Conservation (phyloP, 1,284 basidiomycete genomes). For the Phlebopus sp. region DNA sequence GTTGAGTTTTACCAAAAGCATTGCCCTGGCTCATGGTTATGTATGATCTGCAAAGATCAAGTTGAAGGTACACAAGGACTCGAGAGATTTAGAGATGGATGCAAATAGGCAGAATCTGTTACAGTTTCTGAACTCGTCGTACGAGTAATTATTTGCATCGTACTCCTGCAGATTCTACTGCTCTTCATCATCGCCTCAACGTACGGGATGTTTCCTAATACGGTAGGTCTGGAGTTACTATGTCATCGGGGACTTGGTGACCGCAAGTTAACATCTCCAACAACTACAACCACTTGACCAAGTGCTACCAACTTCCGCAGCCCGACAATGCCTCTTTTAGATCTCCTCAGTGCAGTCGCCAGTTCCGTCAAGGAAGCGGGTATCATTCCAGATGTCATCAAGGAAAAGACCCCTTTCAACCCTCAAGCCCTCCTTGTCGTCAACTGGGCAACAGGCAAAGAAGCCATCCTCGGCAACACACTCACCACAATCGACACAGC, state of each 20-base stretch:
- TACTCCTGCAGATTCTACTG: no score
- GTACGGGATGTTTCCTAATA: no score
- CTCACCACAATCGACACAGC: conserved; percentile 45
- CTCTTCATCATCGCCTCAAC: no score
- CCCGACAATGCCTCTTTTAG: conserved; percentile 25
- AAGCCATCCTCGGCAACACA: conserved; percentile 50
- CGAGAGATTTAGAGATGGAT: conserved; percentile 51
- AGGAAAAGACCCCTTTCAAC: conserved; percentile 37
- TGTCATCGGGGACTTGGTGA: no score
- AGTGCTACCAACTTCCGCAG: neutral
- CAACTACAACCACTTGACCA: neutral
- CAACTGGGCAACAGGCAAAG: conserved; percentile 47
- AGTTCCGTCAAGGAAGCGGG: conserved; percentile 39
- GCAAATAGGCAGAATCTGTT: conserved; percentile 50
- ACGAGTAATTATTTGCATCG: conserved; percentile 14
- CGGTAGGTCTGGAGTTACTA: no score
- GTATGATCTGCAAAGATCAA: conserved; percentile 44
- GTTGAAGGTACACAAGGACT: conserved; percentile 56
- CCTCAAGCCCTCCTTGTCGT: conserved; percentile 55
- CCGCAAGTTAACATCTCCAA: neutral
- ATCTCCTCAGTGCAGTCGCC: conserved; percentile 42
- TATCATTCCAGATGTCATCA: conserved; percentile 59
- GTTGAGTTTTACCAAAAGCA: neutral
- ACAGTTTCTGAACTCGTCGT: conserved; percentile 54
- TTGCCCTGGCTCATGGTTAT: neutral